These are phyloP conservation scores for Geum urbanum DNA, from an alignment of 306 rosid genomes.

Conservation along the genomic window DNA sequence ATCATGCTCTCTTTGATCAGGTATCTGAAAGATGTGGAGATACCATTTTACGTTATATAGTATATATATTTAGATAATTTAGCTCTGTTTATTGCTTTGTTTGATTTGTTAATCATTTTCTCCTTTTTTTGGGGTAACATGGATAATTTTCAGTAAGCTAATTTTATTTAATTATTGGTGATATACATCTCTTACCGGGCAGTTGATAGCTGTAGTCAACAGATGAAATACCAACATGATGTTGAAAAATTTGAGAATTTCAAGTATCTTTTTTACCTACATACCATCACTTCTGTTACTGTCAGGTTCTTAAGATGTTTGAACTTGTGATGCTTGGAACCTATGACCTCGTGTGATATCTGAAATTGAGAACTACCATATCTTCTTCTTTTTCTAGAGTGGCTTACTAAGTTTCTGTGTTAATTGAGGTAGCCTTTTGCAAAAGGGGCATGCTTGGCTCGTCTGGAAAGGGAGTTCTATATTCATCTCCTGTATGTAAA, in stretches of 20 bases:
- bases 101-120: not conserved
- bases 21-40: not conserved
- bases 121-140: not conserved
- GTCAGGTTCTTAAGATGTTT: conserved; percentile 3
- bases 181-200: not conserved
- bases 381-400: not conserved
- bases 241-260: not conserved
- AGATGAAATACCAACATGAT: not conserved
- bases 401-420: conserved; percentile 18
- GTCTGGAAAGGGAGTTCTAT: conserved; percentile 13
- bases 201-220: no score
- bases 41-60: not conserved
- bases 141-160: not conserved
- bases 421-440: conserved; percentile 31
- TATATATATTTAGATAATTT: not conserved
- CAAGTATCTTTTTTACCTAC: not conserved
- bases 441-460: conserved; percentile 10
- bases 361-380: not conserved
- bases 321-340: conserved; percentile 1
- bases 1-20: conserved; percentile 31
- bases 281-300: not conserved
- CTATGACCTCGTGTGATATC: conserved; percentile 3
- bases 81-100: not conserved
- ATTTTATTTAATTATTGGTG: not conserved
- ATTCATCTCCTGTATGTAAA: conserved; percentile 30